Evolutionary conservation across 495 filamentous ascomycete genomes (phyloP).

Genomic region (Immersiella caudata): DNA sequence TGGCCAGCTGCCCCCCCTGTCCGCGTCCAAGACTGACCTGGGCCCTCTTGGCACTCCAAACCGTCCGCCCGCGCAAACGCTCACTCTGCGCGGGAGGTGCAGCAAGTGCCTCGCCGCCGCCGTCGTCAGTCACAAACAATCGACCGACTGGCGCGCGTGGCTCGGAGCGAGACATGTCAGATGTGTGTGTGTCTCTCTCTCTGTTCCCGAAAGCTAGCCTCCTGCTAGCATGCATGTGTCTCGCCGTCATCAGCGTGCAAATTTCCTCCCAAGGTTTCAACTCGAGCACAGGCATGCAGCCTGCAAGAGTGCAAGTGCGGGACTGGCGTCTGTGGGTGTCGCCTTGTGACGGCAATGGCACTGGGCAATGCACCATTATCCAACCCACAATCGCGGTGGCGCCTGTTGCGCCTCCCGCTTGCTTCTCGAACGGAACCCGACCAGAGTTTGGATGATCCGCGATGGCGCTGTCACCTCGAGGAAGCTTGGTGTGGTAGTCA

Average conservation of each 20-base stretch:
- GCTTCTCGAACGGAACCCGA: conserved; percentile 23
- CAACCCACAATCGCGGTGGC: conserved; percentile 23
- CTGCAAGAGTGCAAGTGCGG: conserved; percentile 8
- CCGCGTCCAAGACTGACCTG: conserved; percentile 12
- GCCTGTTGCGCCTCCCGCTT: conserved; percentile 31
- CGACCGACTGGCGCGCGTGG: conserved; percentile 10
- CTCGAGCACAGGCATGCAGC: conserved; percentile 9
- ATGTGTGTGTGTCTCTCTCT: conserved; percentile 18
- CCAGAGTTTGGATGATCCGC: conserved; percentile 20
- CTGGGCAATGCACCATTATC: conserved; percentile 18
- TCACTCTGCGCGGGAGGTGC: background rate
- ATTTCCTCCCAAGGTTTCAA: conserved; percentile 13
- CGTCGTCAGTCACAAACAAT: background rate
- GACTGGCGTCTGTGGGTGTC: conserved; percentile 18
- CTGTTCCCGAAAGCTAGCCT: conserved; percentile 13
- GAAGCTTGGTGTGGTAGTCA: conserved; percentile 9
- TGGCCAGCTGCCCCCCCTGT: conserved; percentile 3
- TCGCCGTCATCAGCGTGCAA: conserved; percentile 19
- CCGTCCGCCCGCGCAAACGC: conserved; percentile 2
- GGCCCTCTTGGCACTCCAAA: conserved; percentile 10
- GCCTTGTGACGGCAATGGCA: conserved; percentile 25
- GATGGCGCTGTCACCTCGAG: conserved; percentile 20
- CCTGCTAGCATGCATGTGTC: conserved; percentile 18
- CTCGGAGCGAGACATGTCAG: conserved; percentile 19
- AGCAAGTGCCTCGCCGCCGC: background rate